phyloP scores from a whole-genome alignment of 257 asterid species.

The Scutellaria minor region DNA sequence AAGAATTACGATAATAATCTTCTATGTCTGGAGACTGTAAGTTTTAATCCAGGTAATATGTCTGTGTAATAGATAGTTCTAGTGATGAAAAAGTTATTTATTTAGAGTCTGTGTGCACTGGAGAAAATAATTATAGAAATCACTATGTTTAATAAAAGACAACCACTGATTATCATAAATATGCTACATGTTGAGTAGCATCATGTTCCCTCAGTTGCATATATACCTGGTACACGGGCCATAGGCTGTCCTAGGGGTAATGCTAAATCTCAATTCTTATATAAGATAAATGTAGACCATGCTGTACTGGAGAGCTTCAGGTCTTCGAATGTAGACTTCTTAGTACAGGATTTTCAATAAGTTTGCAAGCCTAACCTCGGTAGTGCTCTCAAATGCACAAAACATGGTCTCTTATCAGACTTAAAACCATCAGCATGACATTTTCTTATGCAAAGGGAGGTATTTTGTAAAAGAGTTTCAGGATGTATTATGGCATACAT shows the following conservation, averaged over 20 bases:
- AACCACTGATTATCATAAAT: background rate
- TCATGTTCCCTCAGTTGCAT: conserved; percentile 6
- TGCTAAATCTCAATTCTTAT: conserved; percentile 4
- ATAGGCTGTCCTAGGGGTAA: background rate
- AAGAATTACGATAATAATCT: background rate
- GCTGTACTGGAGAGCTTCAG: conserved; percentile 2
- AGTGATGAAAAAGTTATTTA: background rate
- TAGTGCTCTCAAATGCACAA: background rate
- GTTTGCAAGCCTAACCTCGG: conserved; percentile 5
- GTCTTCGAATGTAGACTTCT: conserved; percentile 2
- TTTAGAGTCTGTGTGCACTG: background rate
- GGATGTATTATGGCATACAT: conserved; percentile 4
- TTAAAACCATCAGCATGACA: conserved; percentile 16
- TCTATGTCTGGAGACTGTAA: conserved; percentile 1
- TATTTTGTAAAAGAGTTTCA: conserved; percentile 1
- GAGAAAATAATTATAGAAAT: background rate
- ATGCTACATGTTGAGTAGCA: background rate
- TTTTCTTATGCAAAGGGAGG: conserved; percentile 10
- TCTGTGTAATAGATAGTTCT: conserved; percentile 5
- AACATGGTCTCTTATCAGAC: conserved; percentile 6
- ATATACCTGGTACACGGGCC: conserved; percentile 11
- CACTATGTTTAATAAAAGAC: background rate
- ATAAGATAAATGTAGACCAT: background rate
- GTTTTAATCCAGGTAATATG: conserved; percentile 5
- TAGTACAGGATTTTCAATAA: background rate